Evolutionary conservation across 2,329 filamentous ascomycete genomes (phyloP).

Genomic region (Remersonia thermophila): DNA sequence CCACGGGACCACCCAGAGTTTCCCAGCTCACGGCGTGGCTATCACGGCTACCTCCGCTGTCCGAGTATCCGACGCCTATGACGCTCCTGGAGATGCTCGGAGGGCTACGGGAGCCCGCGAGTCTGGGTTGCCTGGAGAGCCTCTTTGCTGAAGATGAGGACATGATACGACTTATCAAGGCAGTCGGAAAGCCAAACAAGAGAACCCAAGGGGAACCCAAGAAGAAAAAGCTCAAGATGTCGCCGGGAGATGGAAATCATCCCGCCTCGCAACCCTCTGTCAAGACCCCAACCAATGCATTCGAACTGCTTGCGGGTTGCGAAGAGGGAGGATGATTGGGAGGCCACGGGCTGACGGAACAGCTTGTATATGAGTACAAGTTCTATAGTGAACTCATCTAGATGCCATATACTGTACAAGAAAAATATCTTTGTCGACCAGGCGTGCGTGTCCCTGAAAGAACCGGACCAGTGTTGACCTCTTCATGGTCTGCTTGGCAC

Average conservation of each 20-base stretch:
- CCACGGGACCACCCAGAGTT: neutral
- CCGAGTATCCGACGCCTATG: constrained; percentile 8
- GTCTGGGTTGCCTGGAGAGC: constrained; percentile 6
- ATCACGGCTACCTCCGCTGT: constrained; percentile 9
- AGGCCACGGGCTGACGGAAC: too few relatives aligned
- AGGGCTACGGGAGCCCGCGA: constrained; percentile 6
- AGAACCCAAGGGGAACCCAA: constrained; percentile 2
- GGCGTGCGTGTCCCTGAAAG: too few relatives aligned
- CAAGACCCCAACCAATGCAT: constrained; percentile 8
- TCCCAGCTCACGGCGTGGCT: constrained; percentile 1
- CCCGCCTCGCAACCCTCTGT: neutral
- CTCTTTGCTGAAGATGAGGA: constrained; percentile 10
- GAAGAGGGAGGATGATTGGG: neutral
- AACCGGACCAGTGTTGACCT: too few relatives aligned
- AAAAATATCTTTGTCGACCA: too few relatives aligned
- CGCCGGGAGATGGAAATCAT: constrained; percentile 1
- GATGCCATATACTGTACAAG: too few relatives aligned
- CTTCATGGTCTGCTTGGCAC: too few relatives aligned
- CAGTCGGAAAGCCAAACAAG: constrained; percentile 4
- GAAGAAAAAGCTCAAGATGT: constrained; percentile 8
- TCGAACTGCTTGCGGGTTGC: constrained; percentile 8
- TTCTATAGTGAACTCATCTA: too few relatives aligned
- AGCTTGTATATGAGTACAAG: too few relatives aligned
- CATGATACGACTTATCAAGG: constrained; percentile 6
- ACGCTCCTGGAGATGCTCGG: constrained; percentile 10